Conservation (phyloP, 805 yeast genomes). For the Cyberlindnera misumaiensis region DNA sequence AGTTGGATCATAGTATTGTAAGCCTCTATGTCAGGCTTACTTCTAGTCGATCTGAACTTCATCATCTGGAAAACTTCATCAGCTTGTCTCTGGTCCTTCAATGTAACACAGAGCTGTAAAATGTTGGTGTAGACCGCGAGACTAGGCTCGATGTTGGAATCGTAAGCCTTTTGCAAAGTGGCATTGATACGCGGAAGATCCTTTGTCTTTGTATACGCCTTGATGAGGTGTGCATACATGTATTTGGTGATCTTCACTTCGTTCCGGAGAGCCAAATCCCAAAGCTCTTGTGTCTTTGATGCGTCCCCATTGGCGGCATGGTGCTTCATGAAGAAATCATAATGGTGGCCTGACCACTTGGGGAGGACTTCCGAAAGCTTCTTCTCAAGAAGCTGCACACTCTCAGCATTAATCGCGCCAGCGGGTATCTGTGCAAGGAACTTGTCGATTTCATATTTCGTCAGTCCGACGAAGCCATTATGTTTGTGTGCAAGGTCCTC, state of each 20-base stretch:
- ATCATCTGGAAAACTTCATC: conserved; percentile 71
- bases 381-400: conserved; percentile 25
- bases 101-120: conserved; percentile 52
- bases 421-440: conserved; percentile 34
- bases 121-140: conserved; percentile 46
- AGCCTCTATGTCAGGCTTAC: conserved; percentile 61
- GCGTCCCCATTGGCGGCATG: conserved; percentile 25
- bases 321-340: conserved; percentile 32
- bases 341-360: conserved; percentile 15
- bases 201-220: conserved; percentile 33
- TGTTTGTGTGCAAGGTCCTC: conserved; percentile 12
- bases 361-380: conserved; percentile 23
- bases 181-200: conserved; percentile 19
- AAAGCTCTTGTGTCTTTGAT: conserved; percentile 27
- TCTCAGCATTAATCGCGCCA: conserved; percentile 18
- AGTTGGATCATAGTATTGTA: conserved; percentile 69
- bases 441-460: conserved; percentile 25
- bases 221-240: conserved; percentile 36
- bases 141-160: conserved; percentile 31
- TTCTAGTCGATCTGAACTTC: conserved; percentile 65
- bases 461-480: conserved; percentile 31
- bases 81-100: conserved; percentile 51
- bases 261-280: conserved; percentile 19
- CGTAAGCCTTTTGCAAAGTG: conserved; percentile 21
- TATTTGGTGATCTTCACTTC: conserved; percentile 26